Evolutionary conservation across 306 rosid genomes (phyloP), one percentile per base, ranked within the genome.

Genomic region (Mimosa pudica): DNA sequence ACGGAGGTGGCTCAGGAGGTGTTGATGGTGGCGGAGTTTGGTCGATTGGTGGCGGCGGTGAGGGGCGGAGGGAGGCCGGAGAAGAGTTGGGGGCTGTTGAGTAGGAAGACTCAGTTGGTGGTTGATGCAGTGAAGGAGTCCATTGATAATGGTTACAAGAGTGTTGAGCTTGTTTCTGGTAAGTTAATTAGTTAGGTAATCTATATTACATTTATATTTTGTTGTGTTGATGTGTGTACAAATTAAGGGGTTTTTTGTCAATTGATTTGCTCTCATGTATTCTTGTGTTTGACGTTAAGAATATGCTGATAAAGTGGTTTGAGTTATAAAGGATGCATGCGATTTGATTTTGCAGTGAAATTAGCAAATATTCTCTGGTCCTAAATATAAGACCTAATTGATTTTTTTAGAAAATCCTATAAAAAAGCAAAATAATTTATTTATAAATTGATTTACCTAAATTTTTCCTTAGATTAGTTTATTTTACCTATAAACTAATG

Each of bases 21-120:
- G 73, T 45, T 69, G 35, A 69, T 69, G 73, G 73, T 69, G 36
- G 46, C 0, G 36, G 54, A 45, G 73, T 69, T 69, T 24, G 14
- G 36, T n/a, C 24, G 36, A 0, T 5, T 69, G 17, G 73, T 69
- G 16, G 54, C 18, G 30, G 54, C 48, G 32, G 73, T 69, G 49
- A 9, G 55, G 18, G 6, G 52, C n/a, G 73, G 54, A 69, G 73
- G n/a, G 73, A 44, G 5, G 55, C 36, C 73, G 30, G 54, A 69
- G 73, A 69, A 20, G 51, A 20, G 9, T 3, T 69, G 73, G 73
- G 54, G 54, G 1, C 9, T 18, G 6, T 1, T 69, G 36, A 69
- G 73, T 20, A 69, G 73, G 54, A 69, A 69, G 73, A 69, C 73
- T 8, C 73, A 69, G 17, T 1, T 69, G 51, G 73, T 69, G 73